phyloP scores from a whole-genome alignment of 345 rosid genomes.

The Carallia pectinifolia region DNA sequence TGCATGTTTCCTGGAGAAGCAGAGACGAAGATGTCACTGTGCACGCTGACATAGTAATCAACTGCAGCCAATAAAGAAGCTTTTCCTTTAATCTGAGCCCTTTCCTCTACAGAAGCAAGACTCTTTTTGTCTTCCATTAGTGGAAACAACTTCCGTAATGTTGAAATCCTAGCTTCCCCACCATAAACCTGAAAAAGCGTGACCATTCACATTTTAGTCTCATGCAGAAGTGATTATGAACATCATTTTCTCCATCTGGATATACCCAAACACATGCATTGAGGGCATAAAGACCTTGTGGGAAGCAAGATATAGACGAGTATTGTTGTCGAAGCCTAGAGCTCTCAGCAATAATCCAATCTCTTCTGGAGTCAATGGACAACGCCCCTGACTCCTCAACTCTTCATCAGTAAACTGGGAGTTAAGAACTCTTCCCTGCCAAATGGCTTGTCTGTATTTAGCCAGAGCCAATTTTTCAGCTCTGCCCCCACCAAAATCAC shows the following conservation, averaged over 20 bases:
- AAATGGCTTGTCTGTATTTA: conserved; percentile 78
- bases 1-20: conserved; percentile 99
- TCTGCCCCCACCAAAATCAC: conserved; percentile 98
- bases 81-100: conserved; percentile 69
- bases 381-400: conserved; percentile 86
- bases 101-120: conserved; percentile 72
- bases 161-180: conserved; percentile 91
- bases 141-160: conserved; percentile 69
- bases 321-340: conserved; percentile 76
- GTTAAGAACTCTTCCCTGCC: conserved; percentile 98
- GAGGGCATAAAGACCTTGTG: conserved; percentile 57
- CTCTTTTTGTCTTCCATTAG: conserved; percentile 95
- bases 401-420: conserved; percentile 82
- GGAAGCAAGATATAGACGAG: conserved; percentile 93
- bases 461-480: conserved; percentile 84
- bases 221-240: neutral
- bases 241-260: neutral
- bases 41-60: conserved; percentile 82
- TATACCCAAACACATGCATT: neutral
- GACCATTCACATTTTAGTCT: neutral
- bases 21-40: conserved; percentile 85
- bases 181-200: conserved; percentile 67
- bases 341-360: conserved; percentile 87
- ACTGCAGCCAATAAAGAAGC: conserved; percentile 92
- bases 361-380: conserved; percentile 97